A percentile compares a stretch with the other conserved stretches of the same genome.
phyloP scores from a whole-genome alignment of 768 basidiomycete genomes.

The Naematelia aurantialba region DNA sequence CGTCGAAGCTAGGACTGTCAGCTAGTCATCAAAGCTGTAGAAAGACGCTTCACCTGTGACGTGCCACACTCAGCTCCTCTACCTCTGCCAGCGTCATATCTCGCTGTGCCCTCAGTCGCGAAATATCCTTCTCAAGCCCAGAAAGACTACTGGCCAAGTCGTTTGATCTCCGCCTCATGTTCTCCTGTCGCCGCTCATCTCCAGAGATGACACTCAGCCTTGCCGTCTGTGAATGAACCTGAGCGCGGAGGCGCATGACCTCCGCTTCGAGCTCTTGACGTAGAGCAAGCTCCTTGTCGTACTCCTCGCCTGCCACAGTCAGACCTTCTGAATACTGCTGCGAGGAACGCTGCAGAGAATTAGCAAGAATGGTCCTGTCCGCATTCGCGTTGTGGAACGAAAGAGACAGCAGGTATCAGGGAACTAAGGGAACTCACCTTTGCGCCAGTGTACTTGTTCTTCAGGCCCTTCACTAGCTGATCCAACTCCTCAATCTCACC shows the following conservation, averaged over 20 bases:
- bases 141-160: conserved; percentile 73
- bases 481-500: conserved; percentile 63
- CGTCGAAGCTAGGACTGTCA: conserved; percentile 12
- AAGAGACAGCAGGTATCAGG: conserved; percentile 1
- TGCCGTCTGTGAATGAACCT: conserved; percentile 85
- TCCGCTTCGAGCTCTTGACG: conserved; percentile 89
- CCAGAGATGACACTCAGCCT: conserved; percentile 78
- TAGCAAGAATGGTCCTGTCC: not conserved
- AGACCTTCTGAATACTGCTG: conserved; percentile 89
- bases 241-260: conserved; percentile 74
- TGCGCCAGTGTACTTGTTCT: conserved; percentile 73
- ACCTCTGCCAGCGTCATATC: conserved; percentile 91
- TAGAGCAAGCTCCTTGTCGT: conserved; percentile 81
- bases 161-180: conserved; percentile 71
- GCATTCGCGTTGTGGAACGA: too few relatives aligned
- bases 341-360: conserved; percentile 67
- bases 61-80: conserved; percentile 72
- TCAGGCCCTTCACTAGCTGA: conserved; percentile 62
- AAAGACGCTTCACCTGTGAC: conserved; percentile 61
- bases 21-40: not conserved
- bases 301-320: conserved; percentile 87
- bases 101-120: conserved; percentile 79
- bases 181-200: conserved; percentile 69
- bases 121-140: conserved; percentile 77
- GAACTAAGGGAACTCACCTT: conserved; percentile 60